Evolutionary conservation across 768 basidiomycete genomes (phyloP).

Genomic region (Hypholoma fasciculare): DNA sequence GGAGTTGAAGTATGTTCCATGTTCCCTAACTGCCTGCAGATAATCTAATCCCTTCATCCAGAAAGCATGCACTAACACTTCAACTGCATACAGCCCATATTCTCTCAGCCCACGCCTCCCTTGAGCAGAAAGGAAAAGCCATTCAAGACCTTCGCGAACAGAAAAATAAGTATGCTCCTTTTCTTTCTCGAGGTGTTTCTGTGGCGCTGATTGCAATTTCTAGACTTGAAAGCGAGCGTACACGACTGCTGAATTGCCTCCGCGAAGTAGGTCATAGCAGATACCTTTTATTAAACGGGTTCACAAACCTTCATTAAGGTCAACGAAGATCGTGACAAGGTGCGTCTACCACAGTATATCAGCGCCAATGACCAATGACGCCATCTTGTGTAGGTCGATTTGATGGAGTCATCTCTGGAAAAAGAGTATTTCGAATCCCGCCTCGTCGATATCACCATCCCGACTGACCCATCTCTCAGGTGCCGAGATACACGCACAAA

Average conservation of each 20-base stretch:
- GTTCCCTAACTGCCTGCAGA: too few species aligned
- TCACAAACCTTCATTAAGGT: conserved; percentile 39
- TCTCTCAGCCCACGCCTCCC: conserved; percentile 75
- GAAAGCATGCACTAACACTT: conserved; percentile 81
- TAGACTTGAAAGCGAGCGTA: conserved; percentile 77
- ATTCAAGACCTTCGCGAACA: conserved; percentile 84
- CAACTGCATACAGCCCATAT: conserved; percentile 89
- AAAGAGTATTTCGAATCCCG: conserved; percentile 54
- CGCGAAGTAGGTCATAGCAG: conserved; percentile 53
- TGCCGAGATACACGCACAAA: conserved; percentile 66
- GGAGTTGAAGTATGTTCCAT: conserved; percentile 73
- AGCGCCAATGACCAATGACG: background rate
- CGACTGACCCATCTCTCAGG: conserved; percentile 33
- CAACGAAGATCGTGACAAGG: conserved; percentile 82
- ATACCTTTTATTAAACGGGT: background rate
- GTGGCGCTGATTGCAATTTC: background rate
- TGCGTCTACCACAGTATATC: conserved; percentile 5
- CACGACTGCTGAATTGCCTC: conserved; percentile 64
- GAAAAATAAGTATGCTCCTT: conserved; percentile 64
- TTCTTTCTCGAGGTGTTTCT: background rate
- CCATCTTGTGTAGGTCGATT: conserved; percentile 48
- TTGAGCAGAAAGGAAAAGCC: conserved; percentile 76
- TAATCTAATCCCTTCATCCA: conserved; percentile 21
- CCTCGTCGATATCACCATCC: conserved; percentile 6
- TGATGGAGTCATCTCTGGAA: conserved; percentile 64